These are phyloP conservation scores for Camelina hispida DNA, from an alignment of 345 rosid genomes.

Conservation along the genomic window DNA sequence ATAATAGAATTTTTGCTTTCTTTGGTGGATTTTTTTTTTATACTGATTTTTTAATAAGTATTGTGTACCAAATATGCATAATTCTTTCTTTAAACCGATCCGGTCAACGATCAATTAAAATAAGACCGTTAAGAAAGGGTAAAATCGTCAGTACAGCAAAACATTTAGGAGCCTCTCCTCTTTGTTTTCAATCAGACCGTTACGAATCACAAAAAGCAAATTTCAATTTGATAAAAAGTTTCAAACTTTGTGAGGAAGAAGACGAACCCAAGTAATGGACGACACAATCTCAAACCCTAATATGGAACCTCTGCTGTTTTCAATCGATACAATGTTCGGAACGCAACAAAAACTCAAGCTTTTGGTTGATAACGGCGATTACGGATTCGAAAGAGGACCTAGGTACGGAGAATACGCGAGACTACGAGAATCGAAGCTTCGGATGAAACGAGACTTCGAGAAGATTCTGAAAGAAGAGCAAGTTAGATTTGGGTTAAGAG, in stretches of 20 bases:
- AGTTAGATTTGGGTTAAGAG: conserved; percentile 55
- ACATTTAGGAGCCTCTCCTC: neutral
- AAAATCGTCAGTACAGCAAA: neutral
- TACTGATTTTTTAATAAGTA: too few relatives aligned
- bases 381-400: conserved; percentile 78
- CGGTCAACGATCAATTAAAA: neutral
- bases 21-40: too few relatives aligned
- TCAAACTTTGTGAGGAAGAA: conserved; percentile 24
- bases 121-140: conserved; percentile 15
- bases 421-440: conserved; percentile 70
- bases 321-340: conserved; percentile 51
- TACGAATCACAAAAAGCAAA: neutral
- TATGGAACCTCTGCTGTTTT: conserved; percentile 46
- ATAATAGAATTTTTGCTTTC: too few relatives aligned
- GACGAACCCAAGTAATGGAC: conserved; percentile 43
- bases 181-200: conserved; percentile 20
- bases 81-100: neutral
- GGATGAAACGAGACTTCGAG: conserved; percentile 51
- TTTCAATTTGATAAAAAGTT: neutral
- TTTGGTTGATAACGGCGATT: conserved; percentile 9
- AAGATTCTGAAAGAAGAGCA: conserved; percentile 45
- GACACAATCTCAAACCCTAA: conserved; percentile 48
- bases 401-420: conserved; percentile 73
- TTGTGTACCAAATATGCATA: too few relatives aligned
- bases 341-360: conserved; percentile 20